Evolutionary conservation across 306 rosid species (phyloP), one percentile per base, ranked within the genome.

Genomic region (Vicia sativa): DNA sequence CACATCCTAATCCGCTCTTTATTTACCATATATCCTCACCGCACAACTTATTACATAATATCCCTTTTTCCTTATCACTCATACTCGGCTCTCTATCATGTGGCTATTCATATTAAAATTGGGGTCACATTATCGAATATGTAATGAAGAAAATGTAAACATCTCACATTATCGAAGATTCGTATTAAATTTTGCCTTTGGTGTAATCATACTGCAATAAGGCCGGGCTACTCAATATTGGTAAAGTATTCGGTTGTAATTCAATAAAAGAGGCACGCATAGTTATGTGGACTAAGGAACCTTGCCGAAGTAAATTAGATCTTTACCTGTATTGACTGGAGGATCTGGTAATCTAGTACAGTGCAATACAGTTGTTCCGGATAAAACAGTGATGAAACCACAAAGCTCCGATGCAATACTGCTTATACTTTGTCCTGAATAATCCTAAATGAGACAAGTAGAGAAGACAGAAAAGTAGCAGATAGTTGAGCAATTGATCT

Each of bases 391-490:
- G 71, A 90, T 71, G 74, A 92, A 86, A 41, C 98, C 98, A 70
- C 96, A 92, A 42, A 92, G 83, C 80, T 84, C 98, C 6, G 98
- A 92, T 18, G 71, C 88, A 59, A 92, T 90, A 68, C 85, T 92
- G 83, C 89, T 87, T 19, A 77, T 80, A 77, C 91, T 92, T 83
- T 92, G 98, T 81, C 96, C 98, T 56, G 85, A 81, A 77, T 86
- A 92, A 73, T 92, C 98, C 98, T 92, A 74, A 7, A 80, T 38
- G 66, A 70, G 49, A 65, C 28, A n/a, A 43, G 41, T 9, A 69
- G 28, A 65, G 28, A 55, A 80, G 19, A 16, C 21, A 28, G 35
- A 56, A 71, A 74, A 56, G 64, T 23, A 67, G 56, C 37, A 72
- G 62, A 67, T 62, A 43, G 61, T 15, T 52, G 62, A 64, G 49